phyloP scores from a whole-genome alignment of 2,329 filamentous ascomycete species.

The Apiospora malaysiana region DNA sequence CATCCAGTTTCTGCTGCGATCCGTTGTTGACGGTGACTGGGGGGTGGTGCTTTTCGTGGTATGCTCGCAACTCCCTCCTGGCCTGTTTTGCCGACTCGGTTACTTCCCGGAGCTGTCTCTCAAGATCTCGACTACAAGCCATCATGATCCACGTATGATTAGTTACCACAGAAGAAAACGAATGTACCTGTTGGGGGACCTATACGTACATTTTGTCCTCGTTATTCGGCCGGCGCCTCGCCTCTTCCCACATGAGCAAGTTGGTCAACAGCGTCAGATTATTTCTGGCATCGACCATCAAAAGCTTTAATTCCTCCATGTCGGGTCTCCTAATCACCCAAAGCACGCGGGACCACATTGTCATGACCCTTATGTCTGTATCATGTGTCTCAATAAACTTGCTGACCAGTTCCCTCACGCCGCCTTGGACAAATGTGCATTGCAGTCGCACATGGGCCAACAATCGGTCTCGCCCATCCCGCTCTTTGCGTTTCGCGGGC shows the following conservation, averaged over 20 bases:
- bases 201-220: slow-evolving; percentile 25
- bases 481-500: background rate
- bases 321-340: slow-evolving; percentile 10
- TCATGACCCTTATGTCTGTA: background rate
- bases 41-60: slow-evolving; percentile 18
- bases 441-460: background rate
- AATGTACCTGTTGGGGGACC: background rate
- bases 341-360: background rate
- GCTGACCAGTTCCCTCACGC: background rate
- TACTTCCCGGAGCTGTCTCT: slow-evolving; percentile 25
- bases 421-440: background rate
- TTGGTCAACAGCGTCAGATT: background rate
- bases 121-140: background rate
- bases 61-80: slow-evolving; percentile 27
- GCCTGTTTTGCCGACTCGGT: slow-evolving; percentile 23
- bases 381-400: background rate
- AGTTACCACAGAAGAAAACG: slow-evolving; percentile 19
- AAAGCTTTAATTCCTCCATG: background rate
- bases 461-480: background rate
- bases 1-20: slow-evolving; percentile 5
- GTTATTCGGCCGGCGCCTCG: background rate
- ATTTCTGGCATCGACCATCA: background rate
- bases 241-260: slow-evolving; percentile 1
- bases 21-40: background rate
- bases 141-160: background rate